Base-by-base conservation (phyloP, 345 rosid species). In the Hypericum perforatum region DNA sequence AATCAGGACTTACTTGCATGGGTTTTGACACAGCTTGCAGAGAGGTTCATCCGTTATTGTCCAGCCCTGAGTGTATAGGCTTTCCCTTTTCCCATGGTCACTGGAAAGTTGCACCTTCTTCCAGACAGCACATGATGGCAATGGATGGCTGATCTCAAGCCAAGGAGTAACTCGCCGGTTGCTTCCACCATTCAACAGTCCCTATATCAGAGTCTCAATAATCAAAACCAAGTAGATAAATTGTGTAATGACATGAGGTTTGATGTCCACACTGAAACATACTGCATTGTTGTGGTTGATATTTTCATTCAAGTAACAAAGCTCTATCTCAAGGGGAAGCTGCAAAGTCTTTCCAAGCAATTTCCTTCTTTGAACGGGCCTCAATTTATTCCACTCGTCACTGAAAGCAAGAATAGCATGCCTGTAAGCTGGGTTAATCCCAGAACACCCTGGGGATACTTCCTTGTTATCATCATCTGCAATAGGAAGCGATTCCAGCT, bases 21-120 rank as follows among this genome's bases (percentile, higher is more conserved):
- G 82, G 45, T 68, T 63, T 73, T 91, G 98, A 66, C 96, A 91
- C 62, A 85, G 87, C 75, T 91, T 91, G 67, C 98, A 91, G 56
- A 91, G 98, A 53, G 98, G 98, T 69, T 82, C 88, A 47, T 68
- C 74, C 46, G 47, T 64, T 53, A 64, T 44, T 45, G 73, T 74
- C 98, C 98, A 91, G 51, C 79, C 94, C 78, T 91, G 98, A 52
- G 76, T 71, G 51, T 82, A 91, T 70, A 76, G 79, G 54, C 70
- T 91, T 66, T 85, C 95, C 72, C 78, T 84, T 69, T 67, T 81
- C 49, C 71, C 55, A 59, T 60, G 63, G 52, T 82, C 69, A 64
- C 72, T 53, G 39, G 71, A 68, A 54, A 87, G 72, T 65, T 56
- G 62, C 67, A 87, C 78, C 69, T 55, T 78, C 72, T 77, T 85